Evolutionary conservation across 1,284 basidiomycete species (phyloP).

Genomic region (Peniophora sp.): DNA sequence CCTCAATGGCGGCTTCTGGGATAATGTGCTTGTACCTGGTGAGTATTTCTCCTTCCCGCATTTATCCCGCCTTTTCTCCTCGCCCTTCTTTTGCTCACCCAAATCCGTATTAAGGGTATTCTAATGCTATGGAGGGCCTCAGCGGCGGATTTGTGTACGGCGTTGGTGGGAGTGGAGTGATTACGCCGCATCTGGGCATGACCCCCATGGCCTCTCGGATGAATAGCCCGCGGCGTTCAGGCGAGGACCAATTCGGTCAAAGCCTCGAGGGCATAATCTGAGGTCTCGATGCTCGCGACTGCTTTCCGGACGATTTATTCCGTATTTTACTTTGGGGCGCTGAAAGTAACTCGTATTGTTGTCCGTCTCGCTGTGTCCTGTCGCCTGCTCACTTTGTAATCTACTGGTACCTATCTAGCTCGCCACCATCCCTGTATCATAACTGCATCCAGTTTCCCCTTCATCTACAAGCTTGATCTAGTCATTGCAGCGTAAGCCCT

Average conservation of each 20-base stretch:
- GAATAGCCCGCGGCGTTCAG: conserved; percentile 21
- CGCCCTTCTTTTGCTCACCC: too few relatives aligned
- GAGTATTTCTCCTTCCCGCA: conserved; percentile 18
- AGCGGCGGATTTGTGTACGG: conserved; percentile 79
- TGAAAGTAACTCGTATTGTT: too few relatives aligned
- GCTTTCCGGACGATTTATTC: too few relatives aligned
- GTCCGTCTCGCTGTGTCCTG: too few relatives aligned
- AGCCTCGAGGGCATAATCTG: conserved; percentile 12
- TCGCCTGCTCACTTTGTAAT: too few relatives aligned
- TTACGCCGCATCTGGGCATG: conserved; percentile 40
- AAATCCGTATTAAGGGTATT: conserved; percentile 67
- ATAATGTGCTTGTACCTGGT: conserved; percentile 78
- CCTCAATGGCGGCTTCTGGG: conserved; percentile 73
- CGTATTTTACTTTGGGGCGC: too few relatives aligned
- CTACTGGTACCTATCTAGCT: too few relatives aligned
- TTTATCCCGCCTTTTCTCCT: conserved; percentile 2
- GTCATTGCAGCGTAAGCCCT: too few relatives aligned
- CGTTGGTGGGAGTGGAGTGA: conserved; percentile 67
- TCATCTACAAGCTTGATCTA: too few relatives aligned
- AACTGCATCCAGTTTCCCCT: too few relatives aligned
- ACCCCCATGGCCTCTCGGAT: conserved; percentile 28
- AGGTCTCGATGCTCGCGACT: neutral
- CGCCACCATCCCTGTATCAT: too few relatives aligned
- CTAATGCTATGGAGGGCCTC: conserved; percentile 68
- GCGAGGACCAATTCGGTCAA: conserved; percentile 7